A percentile compares a stretch with the other conserved stretches of the same genome.
phyloP scores from a whole-genome alignment of 192 early-diverging fungal species.

The Dimargaris verticillata region DNA sequence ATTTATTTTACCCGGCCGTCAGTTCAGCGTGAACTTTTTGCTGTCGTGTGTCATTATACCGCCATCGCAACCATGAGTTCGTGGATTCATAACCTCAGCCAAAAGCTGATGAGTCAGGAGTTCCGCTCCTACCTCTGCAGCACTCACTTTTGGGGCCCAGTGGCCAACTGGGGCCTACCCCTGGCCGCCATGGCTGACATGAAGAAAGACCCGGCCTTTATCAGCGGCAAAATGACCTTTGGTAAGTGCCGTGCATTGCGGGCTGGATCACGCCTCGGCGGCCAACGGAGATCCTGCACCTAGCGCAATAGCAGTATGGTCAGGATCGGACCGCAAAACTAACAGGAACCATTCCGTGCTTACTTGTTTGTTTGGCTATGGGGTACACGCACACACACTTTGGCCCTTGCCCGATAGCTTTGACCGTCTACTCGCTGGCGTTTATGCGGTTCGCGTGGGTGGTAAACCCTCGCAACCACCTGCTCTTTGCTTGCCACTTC shows the following conservation, averaged over 20 bases:
- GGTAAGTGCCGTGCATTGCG: slow-evolving; percentile 24
- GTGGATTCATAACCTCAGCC: slow-evolving; percentile 27
- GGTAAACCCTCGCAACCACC: slow-evolving; percentile 77
- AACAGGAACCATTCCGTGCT: no score
- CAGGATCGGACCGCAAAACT: no score
- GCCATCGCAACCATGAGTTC: slow-evolving; percentile 12
- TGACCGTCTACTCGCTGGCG: slow-evolving; percentile 72
- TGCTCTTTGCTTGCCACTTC: slow-evolving; percentile 86
- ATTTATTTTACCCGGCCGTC: no score
- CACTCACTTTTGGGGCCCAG: slow-evolving; percentile 31
- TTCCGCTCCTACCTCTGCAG: slow-evolving; percentile 57
- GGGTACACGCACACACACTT: no score
- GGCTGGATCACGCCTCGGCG: no score
- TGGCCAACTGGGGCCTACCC: slow-evolving; percentile 88
- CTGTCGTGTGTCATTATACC: no score
- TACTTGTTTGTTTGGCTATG: no score
- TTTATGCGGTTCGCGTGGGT: slow-evolving; percentile 94
- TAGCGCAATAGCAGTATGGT: no score
- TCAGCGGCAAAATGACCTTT: slow-evolving; percentile 85
- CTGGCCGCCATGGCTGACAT: slow-evolving; percentile 87
- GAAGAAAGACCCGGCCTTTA: slow-evolving; percentile 76
- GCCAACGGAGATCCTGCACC: no score
- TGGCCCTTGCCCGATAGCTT: slow-evolving; percentile 23
- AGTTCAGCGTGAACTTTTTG: no score
- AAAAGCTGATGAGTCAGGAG: slow-evolving; percentile 40